Evolutionary conservation across 495 filamentous ascomycete genomes (phyloP).

Genomic region (Penicillium paradoxum): DNA sequence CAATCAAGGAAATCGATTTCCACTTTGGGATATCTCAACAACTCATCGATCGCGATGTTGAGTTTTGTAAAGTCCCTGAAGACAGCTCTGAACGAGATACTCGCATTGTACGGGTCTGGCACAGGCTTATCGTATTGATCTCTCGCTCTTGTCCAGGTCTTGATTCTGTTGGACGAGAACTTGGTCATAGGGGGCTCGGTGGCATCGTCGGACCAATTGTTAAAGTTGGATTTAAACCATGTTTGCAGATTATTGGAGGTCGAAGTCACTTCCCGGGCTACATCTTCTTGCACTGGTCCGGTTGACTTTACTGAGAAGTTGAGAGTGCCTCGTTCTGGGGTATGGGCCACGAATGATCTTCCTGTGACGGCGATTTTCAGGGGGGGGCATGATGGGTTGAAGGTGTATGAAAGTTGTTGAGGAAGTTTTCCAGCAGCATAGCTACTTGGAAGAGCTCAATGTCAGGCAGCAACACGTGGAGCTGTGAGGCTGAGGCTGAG

Average conservation of each 20-base stretch:
- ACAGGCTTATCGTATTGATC: conserved; percentile 7
- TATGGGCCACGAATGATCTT: conserved; percentile 10
- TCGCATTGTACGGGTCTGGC: conserved; percentile 8
- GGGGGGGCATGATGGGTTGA: conserved; percentile 13
- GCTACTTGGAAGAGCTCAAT: not conserved
- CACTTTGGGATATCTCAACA: conserved; percentile 11
- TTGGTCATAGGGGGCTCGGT: conserved; percentile 13
- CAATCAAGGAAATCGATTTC: conserved; percentile 20
- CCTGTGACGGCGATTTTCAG: conserved; percentile 19
- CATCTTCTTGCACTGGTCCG: conserved; percentile 8
- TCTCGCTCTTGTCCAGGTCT: conserved; percentile 6
- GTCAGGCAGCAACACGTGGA: not conserved
- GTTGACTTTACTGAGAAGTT: conserved; percentile 11
- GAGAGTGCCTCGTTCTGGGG: conserved; percentile 16
- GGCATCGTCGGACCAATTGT: not conserved
- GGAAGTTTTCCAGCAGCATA: too few species aligned
- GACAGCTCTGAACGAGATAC: conserved; percentile 2
- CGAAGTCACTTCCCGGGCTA: conserved; percentile 15
- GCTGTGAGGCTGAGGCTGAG: not conserved
- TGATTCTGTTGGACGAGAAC: conserved; percentile 13
- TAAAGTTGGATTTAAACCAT: conserved; percentile 5
- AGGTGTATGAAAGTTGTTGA: not conserved
- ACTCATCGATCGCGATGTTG: conserved; percentile 8
- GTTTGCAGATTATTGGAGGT: conserved; percentile 10
- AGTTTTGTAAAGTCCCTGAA: conserved; percentile 19